Evolutionary conservation across 257 asterid genomes (phyloP), one percentile per base, ranked within the genome.

Genomic region (Fraxinus cuspidata): DNA sequence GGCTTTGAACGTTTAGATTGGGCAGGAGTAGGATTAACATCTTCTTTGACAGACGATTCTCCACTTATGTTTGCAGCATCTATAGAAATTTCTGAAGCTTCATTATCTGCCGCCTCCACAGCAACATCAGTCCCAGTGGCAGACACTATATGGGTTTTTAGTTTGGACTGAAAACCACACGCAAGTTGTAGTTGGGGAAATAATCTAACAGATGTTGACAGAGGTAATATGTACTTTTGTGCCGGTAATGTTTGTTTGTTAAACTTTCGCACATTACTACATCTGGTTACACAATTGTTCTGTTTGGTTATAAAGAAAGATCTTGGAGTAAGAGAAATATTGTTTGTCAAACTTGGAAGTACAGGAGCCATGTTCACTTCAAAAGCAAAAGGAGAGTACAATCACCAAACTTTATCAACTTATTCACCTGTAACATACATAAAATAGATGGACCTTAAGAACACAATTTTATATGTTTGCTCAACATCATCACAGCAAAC

Each of bases 91-190:
- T 40, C 80, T 13, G 87, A 64, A 40, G 86, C 81, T 73, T 78
- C 91, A 47, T 72, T 71, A 78, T 84, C 86, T 16, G 83, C 81
- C 32, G 83, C 97, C 88, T 87, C 96, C 74, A 92, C 84, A 7
- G 96, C 94, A 82, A 92, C 92, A 79, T 90, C 96, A 44, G 95
- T 83, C 63, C 92, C 91, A 37, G 96, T 74, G 53, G 97, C 91
- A 25, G 88, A 83, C 60, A 83, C 87, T 73, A 77, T n/a, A 28
- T 64, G 77, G 44, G 85, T 73, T 81, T 81, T 84, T 66, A 77
- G 84, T 80, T 83, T 89, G 80, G 92, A 83, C 49, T 66, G 87
- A n/a, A 83, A 77, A 78, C 74, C 78, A 79, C 77, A 80, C 19
- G 90, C 90, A 74, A 83, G 74, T 27, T 89, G 87, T 81, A 93